These are phyloP conservation scores for Vitis hybrid DNA, from an alignment of 177 flowering plant species.

Conservation along the genomic window DNA sequence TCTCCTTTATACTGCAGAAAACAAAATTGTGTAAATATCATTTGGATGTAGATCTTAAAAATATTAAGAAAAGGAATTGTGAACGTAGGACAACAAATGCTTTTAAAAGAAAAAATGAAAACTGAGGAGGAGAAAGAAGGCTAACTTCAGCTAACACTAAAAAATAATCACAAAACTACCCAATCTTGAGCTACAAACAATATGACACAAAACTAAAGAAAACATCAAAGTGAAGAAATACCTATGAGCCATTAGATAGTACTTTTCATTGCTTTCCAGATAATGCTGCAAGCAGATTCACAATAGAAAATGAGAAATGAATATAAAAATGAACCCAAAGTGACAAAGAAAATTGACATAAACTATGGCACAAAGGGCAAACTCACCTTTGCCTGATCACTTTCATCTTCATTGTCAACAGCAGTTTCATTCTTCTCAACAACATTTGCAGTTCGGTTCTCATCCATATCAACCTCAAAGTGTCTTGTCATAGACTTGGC, in stretches of 20 bases:
- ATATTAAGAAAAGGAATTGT: too few species aligned
- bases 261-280: slow-evolving; percentile 95
- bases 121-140: not conserved
- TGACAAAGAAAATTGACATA: not conserved
- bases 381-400: slow-evolving; percentile 87
- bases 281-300: slow-evolving; percentile 72
- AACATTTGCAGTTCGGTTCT: slow-evolving; percentile 32
- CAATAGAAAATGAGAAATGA: not conserved
- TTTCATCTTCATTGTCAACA: slow-evolving; percentile 75
- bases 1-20: slow-evolving; percentile 85
- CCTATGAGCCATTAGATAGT: slow-evolving; percentile 99
- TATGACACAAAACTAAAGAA: slow-evolving; percentile 1
- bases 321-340: slow-evolving; percentile 1
- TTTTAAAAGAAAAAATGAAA: not conserved
- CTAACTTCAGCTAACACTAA: not conserved
- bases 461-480: slow-evolving; percentile 76
- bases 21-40: not conserved
- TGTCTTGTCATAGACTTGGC: slow-evolving; percentile 59
- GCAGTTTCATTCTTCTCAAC: slow-evolving; percentile 53
- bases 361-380: slow-evolving; percentile 3
- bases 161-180: not conserved
- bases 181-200: not conserved
- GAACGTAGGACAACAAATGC: too few species aligned
- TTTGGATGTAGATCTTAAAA: not conserved
- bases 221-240: slow-evolving; percentile 19